Evolutionary conservation across 371 early-diverging fungal genomes (phyloP).

Genomic region (Blastocladiella emersonii): DNA sequence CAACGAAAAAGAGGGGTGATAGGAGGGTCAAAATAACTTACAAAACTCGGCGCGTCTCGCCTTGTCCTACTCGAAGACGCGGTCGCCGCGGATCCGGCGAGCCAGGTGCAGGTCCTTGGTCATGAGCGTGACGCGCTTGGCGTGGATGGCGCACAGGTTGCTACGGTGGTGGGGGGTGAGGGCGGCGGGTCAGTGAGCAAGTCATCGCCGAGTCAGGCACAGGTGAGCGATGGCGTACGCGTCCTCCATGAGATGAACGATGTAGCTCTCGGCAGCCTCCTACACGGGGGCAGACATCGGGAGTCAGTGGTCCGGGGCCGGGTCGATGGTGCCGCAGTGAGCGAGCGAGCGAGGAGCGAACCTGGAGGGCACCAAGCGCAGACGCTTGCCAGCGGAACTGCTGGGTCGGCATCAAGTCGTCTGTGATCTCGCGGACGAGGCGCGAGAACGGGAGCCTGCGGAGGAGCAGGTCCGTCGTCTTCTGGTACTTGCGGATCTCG

Average conservation of each 20-base stretch:
- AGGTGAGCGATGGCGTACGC: conserved; percentile 41
- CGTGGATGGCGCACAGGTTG: conserved; percentile 85
- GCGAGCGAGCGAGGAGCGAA: not conserved
- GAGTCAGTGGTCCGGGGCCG: not conserved
- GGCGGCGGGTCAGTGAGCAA: not conserved
- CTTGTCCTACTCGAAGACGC: no score
- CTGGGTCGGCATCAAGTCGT: no score
- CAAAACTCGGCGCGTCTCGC: no score
- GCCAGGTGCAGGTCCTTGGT: conserved; percentile 84
- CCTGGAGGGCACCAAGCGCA: conserved; percentile 71
- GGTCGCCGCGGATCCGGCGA: conserved; percentile 62
- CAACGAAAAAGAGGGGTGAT: no score
- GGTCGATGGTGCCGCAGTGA: not conserved
- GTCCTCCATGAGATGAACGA: conserved; percentile 84
- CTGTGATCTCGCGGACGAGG: conserved; percentile 26
- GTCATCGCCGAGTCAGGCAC: conserved; percentile 11
- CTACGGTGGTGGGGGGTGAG: conserved; percentile 16
- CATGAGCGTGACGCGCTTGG: conserved; percentile 88
- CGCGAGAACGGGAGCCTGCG: conserved; percentile 66
- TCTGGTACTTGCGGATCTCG: conserved; percentile 61
- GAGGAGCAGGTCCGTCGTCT: conserved; percentile 47
- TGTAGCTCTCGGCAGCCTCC: conserved; percentile 77
- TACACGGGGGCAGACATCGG: not conserved
- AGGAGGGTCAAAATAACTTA: no score
- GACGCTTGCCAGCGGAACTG: conserved; percentile 58